Conservation (phyloP, 441 rosid species). For the Arabidopsis hybrid region DNA sequence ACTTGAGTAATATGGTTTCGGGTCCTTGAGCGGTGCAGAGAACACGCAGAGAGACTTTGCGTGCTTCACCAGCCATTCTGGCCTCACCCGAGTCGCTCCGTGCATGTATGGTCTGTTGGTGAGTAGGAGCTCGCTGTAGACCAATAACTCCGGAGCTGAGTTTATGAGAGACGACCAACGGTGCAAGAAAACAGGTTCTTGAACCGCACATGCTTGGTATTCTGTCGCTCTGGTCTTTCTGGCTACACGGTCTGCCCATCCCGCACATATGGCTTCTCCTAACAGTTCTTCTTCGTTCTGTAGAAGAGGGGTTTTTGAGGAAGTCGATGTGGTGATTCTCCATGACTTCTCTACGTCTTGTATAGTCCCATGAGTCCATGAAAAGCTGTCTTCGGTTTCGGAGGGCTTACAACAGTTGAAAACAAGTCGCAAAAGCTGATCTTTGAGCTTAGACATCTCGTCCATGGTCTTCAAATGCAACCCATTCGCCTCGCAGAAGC, state of each 20-base stretch:
- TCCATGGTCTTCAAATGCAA: conserved; percentile 86
- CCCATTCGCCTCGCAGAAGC: conserved; percentile 66
- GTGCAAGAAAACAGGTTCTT: conserved; percentile 80
- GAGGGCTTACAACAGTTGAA: conserved; percentile 54
- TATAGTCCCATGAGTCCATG: conserved; percentile 75
- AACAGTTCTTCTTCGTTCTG: conserved; percentile 77
- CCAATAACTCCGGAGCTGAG: conserved; percentile 85
- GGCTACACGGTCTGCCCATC: conserved; percentile 98
- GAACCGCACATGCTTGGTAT: conserved; percentile 73
- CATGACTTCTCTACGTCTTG: conserved; percentile 74
- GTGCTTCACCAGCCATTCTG: conserved; percentile 82
- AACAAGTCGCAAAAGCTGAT: conserved; percentile 79
- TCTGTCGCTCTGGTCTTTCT: conserved; percentile 60
- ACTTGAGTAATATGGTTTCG: conserved; percentile 70
- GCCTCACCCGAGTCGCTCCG: conserved; percentile 77
- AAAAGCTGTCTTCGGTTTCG: conserved; percentile 53
- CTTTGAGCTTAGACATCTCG: conserved; percentile 89
- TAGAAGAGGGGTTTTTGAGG: conserved; percentile 55
- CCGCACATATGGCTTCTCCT: conserved; percentile 87
- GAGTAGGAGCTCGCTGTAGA: conserved; percentile 73
- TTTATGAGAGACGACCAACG: conserved; percentile 72
- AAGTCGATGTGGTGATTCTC: conserved; percentile 50
- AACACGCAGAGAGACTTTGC: conserved; percentile 65
- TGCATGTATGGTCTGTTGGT: conserved; percentile 86
- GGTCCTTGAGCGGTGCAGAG: conserved; percentile 65